Evolutionary conservation across 192 early-diverging fungal species (phyloP).

Genomic region (Podochytrium sp.): DNA sequence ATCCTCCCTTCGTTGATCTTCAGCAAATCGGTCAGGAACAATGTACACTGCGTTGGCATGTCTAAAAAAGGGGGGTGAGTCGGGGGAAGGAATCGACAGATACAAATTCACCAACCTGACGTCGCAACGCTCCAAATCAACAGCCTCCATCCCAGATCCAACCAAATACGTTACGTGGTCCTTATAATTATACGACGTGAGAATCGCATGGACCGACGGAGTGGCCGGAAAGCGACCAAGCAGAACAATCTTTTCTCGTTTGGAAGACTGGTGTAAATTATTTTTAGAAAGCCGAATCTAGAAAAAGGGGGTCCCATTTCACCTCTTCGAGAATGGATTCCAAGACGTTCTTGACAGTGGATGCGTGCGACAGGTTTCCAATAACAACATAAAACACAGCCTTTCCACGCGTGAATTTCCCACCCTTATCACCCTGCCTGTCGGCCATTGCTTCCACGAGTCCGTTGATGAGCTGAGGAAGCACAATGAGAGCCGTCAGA

Average conservation of each 20-base stretch:
- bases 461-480: constrained; percentile 57
- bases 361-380: constrained; percentile 28
- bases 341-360: constrained; percentile 29
- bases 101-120: constrained; percentile 21
- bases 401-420: constrained; percentile 32
- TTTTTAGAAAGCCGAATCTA: background rate
- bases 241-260: constrained; percentile 35
- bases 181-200: constrained; percentile 31
- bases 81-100: background rate
- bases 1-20: constrained; percentile 61
- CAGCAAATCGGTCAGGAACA: constrained; percentile 50
- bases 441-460: constrained; percentile 31
- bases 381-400: constrained; percentile 41
- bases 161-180: constrained; percentile 43
- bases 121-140: constrained; percentile 43
- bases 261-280: background rate
- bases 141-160: constrained; percentile 38
- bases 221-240: constrained; percentile 31
- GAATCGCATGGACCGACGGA: constrained; percentile 22
- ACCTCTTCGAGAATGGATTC: constrained; percentile 34
- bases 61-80: background rate
- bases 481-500: constrained; percentile 58
- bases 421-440: constrained; percentile 31
- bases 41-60: constrained; percentile 41
- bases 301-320: background rate